phyloP scores from a whole-genome alignment of 129 eudicot genomes.

The Smallanthus sonchifolius region DNA sequence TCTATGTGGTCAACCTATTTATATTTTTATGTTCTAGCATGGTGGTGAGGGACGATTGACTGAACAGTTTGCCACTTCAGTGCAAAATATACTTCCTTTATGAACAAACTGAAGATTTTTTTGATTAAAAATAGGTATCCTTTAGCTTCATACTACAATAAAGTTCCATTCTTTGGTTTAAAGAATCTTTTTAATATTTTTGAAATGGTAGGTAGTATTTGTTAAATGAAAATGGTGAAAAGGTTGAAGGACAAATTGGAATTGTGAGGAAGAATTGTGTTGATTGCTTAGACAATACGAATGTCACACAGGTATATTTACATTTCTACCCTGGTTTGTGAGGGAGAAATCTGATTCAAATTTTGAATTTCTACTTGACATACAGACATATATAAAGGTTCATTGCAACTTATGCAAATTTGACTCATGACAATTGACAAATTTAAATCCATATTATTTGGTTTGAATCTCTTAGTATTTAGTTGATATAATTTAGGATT shows the following conservation, averaged over 20 bases:
- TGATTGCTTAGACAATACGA: slow-evolving; percentile 97
- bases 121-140: slow-evolving; percentile 70
- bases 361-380: too few species aligned
- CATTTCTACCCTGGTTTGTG: not conserved
- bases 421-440: too few species aligned
- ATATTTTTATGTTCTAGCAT: slow-evolving; percentile 36
- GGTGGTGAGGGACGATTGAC: slow-evolving; percentile 87
- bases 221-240: slow-evolving; percentile 80
- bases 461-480: too few species aligned
- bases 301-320: slow-evolving; percentile 76
- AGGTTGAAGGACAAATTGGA: slow-evolving; percentile 71
- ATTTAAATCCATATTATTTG: too few species aligned
- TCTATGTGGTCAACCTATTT: slow-evolving; percentile 7
- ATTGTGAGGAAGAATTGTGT: slow-evolving; percentile 88
- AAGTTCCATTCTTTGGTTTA: not conserved
- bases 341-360: too few species aligned
- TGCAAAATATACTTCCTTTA: slow-evolving; percentile 78
- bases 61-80: slow-evolving; percentile 54
- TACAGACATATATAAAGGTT: too few species aligned
- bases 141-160: not conserved
- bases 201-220: slow-evolving; percentile 58
- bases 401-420: too few species aligned
- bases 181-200: not conserved
- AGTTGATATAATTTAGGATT: too few species aligned
- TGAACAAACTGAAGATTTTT: slow-evolving; percentile 71